A percentile compares a stretch with the other conserved stretches of the same genome.
Evolutionary conservation across 805 yeast genomes (phyloP).

Genomic region (Candida golubevii): DNA sequence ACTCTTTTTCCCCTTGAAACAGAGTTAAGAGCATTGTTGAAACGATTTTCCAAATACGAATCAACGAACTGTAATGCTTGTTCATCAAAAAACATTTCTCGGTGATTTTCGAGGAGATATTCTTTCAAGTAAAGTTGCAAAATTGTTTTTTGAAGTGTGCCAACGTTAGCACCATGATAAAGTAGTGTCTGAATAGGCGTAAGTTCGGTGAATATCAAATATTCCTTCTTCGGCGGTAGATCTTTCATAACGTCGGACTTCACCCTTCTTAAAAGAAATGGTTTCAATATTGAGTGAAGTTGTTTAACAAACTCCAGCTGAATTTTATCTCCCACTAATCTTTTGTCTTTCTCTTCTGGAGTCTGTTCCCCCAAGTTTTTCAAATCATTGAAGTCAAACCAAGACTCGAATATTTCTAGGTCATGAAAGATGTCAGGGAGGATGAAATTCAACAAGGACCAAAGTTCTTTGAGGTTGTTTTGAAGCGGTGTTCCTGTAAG

Average conservation of each 20-base stretch:
- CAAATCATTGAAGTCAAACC: conserved; percentile 82
- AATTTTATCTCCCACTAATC: conserved; percentile 52
- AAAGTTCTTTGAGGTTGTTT: conserved; percentile 81
- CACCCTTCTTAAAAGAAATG: conserved; percentile 78
- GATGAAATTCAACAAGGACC: conserved; percentile 89
- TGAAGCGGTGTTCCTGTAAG: conserved; percentile 97
- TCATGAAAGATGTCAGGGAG: conserved; percentile 92
- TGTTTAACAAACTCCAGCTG: conserved; percentile 58
- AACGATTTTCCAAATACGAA: conserved; percentile 2
- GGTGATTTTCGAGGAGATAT: conserved; percentile 41
- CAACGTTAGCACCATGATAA: conserved; percentile 49
- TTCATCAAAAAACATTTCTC: conserved; percentile 14
- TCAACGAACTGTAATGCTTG: conserved; percentile 30
- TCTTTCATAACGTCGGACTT: conserved; percentile 63
- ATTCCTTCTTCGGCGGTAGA: conserved; percentile 88
- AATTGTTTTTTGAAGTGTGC: conserved; percentile 42
- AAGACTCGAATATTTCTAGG: conserved; percentile 80
- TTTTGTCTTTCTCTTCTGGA: conserved; percentile 37
- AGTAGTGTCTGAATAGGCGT: conserved; percentile 60
- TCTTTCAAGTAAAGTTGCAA: conserved; percentile 48
- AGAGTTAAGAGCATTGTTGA: no score
- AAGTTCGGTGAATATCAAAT: conserved; percentile 68
- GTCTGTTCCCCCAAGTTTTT: conserved; percentile 12
- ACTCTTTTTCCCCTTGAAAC: conserved; percentile 17
- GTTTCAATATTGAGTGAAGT: conserved; percentile 82